Conservation (phyloP, 179 eudicot genomes). For the Pouteria campechiana region DNA sequence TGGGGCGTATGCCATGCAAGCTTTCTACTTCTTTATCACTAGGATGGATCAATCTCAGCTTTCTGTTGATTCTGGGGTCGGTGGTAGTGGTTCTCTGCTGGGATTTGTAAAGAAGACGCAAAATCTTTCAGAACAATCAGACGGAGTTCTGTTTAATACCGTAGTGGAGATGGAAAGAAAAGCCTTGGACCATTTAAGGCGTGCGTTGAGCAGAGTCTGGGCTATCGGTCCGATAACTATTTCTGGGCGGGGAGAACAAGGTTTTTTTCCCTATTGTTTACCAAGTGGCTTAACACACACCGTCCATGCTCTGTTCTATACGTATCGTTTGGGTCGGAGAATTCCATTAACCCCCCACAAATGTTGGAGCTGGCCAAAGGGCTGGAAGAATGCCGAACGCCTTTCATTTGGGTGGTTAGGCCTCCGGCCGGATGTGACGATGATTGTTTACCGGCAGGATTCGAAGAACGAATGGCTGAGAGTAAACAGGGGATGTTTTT, state of each 20-base stretch:
- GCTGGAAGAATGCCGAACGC: background rate
- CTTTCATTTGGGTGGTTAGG: slow-evolving; percentile 15
- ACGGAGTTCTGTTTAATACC: too few relatives aligned
- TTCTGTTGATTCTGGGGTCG: too few relatives aligned
- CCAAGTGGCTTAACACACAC: slow-evolving; percentile 13
- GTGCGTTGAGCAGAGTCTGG: too few relatives aligned
- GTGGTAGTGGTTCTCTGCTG: too few relatives aligned
- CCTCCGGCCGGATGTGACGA: background rate
- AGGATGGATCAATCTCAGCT: too few relatives aligned
- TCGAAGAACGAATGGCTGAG: slow-evolving; percentile 4
- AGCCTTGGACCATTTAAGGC: too few relatives aligned
- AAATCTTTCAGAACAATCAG: too few relatives aligned
- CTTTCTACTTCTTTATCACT: slow-evolving; percentile 50
- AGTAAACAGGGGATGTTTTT: slow-evolving; percentile 5
- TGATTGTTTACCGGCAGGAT: slow-evolving; percentile 11
- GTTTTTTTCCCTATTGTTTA: too few relatives aligned
- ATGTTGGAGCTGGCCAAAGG: slow-evolving; percentile 6
- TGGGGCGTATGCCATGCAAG: slow-evolving; percentile 69
- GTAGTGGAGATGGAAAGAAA: too few relatives aligned
- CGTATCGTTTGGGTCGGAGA: slow-evolving; percentile 11
- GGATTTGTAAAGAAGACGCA: too few relatives aligned
- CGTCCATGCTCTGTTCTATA: slow-evolving; percentile 6
- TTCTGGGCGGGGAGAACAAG: too few relatives aligned
- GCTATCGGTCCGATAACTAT: too few relatives aligned
- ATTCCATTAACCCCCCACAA: slow-evolving; percentile 2